Conservation (phyloP, 108 stramenopile species). For the Skeletonema menzelii region DNA sequence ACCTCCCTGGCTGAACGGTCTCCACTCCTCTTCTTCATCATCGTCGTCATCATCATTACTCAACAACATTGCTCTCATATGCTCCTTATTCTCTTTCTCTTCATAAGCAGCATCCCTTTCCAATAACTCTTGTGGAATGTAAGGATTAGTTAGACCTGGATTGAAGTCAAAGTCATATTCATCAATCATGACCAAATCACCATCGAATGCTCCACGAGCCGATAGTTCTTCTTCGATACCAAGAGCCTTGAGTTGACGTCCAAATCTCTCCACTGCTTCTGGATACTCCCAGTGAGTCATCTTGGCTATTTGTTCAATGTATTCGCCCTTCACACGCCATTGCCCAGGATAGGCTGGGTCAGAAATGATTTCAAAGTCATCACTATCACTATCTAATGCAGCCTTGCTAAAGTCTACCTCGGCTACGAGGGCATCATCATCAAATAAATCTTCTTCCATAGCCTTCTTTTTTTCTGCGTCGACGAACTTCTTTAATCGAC, state of each 20-base stretch:
- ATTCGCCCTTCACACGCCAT: constrained; percentile 80
- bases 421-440: constrained; percentile 74
- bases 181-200: constrained; percentile 92
- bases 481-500: constrained; percentile 86
- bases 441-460: constrained; percentile 58
- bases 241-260: constrained; percentile 83
- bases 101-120: constrained; percentile 67
- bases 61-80: constrained; percentile 33
- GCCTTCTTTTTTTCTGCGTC: constrained; percentile 75
- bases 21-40: constrained; percentile 54
- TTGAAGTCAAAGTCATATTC: constrained; percentile 89
- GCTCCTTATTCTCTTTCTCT: constrained; percentile 29
- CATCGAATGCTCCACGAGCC: constrained; percentile 77
- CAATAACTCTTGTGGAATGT: constrained; percentile 85
- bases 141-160: constrained; percentile 78
- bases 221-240: constrained; percentile 77
- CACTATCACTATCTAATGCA: constrained; percentile 79
- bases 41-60: constrained; percentile 44
- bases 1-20: constrained; percentile 76
- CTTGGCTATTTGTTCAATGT: constrained; percentile 88
- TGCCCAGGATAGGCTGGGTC: constrained; percentile 91
- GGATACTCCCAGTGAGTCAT: constrained; percentile 97
- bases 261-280: constrained; percentile 90
- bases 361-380: constrained; percentile 84
- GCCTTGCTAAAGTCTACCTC: constrained; percentile 82